Percentiles rank a stretch among this genome's conserved stretches.
Conservation (phyloP, 768 basidiomycete species). For the Tulasnella sp. region DNA sequence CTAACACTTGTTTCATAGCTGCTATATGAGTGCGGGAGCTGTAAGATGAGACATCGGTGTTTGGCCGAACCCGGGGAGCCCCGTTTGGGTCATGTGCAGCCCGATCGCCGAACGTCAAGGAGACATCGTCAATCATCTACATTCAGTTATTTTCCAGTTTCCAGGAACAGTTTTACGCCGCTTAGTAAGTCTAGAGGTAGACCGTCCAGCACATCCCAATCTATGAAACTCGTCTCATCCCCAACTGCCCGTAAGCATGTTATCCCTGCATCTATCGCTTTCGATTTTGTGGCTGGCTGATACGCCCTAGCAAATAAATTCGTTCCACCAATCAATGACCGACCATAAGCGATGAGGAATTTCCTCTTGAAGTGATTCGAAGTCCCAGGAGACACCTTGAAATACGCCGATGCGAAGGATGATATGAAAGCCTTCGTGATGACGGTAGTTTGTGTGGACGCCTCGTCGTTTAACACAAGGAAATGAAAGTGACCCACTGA, state of each 20-base stretch:
- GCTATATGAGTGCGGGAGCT: too few relatives aligned
- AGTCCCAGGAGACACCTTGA: not conserved
- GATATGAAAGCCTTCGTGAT: not conserved
- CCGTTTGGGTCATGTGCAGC: not conserved
- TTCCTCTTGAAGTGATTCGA: not conserved
- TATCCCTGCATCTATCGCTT: not conserved
- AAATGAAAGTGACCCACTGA: not conserved
- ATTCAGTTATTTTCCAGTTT: not conserved
- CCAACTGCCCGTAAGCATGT: not conserved
- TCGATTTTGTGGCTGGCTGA: not conserved
- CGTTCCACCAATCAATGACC: not conserved
- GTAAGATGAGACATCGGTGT: not conserved
- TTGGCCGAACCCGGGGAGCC: not conserved
- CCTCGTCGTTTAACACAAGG: not conserved
- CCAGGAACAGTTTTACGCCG: not conserved
- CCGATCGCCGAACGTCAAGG: not conserved
- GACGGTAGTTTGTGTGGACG: not conserved
- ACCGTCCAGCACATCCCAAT: not conserved
- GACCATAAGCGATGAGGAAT: not conserved
- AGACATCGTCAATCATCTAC: not conserved
- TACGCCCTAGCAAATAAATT: not conserved
- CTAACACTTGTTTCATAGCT: too few relatives aligned
- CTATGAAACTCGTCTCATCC: not conserved
- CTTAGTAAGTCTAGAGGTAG: not conserved
- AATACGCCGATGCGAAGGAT: not conserved